Percentiles rank a stretch among this genome's conserved stretches.
phyloP scores from a whole-genome alignment of 2,329 filamentous ascomycete species.

The Xylaria polymorpha region DNA sequence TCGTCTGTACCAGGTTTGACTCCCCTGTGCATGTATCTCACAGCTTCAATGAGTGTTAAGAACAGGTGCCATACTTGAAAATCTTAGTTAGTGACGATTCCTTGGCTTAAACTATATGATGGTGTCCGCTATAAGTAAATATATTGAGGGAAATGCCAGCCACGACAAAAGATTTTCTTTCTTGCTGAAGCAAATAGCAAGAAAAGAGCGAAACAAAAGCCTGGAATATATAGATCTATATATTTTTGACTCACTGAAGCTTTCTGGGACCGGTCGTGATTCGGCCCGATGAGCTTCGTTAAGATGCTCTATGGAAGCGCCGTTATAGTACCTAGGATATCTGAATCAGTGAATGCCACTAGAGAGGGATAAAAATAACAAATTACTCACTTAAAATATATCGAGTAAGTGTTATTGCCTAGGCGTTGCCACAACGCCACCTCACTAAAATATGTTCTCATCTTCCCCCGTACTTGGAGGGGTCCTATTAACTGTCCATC shows the following conservation, averaged over 20 bases:
- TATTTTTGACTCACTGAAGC: slow-evolving; percentile 25
- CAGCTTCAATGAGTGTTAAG: slow-evolving; percentile 29
- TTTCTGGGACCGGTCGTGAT: slow-evolving; percentile 9
- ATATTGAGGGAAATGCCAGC: not conserved
- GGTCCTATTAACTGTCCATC: not conserved
- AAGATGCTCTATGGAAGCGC: not conserved
- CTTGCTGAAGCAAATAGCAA: not conserved
- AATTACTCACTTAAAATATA: slow-evolving; percentile 24
- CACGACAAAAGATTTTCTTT: not conserved
- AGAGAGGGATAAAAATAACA: no score
- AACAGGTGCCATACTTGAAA: slow-evolving; percentile 30
- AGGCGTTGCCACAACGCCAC: slow-evolving; percentile 10
- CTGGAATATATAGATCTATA: no score
- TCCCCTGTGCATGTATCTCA: slow-evolving; percentile 25
- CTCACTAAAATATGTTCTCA: slow-evolving; percentile 25
- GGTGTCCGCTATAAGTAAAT: not conserved
- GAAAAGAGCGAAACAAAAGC: not conserved
- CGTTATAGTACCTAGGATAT: slow-evolving; percentile 14
- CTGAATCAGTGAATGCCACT: not conserved
- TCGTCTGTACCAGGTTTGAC: slow-evolving; percentile 13
- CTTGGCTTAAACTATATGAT: not conserved
- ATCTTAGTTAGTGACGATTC: not conserved
- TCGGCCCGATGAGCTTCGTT: not conserved
- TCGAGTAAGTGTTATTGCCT: not conserved
- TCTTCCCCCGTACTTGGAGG: not conserved